Percentiles rank a stretch among this genome's conserved stretches.
phyloP scores from a whole-genome alignment of 179 eudicot genomes.

The Drosera spatulata region DNA sequence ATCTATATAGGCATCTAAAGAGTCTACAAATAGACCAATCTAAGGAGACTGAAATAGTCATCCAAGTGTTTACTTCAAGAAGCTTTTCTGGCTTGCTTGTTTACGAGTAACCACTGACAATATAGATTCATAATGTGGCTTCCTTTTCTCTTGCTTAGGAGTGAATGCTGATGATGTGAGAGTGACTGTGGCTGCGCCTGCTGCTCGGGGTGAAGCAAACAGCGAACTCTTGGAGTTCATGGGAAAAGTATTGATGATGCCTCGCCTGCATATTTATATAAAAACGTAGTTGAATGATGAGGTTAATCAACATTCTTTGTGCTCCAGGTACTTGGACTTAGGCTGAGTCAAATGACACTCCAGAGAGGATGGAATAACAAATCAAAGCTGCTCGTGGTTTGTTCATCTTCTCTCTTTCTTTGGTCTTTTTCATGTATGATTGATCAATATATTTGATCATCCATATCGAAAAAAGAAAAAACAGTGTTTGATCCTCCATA shows the following conservation, averaged over 20 bases:
- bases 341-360: conserved; percentile 97
- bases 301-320: conserved; percentile 5
- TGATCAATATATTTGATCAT: too few species aligned
- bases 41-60: too few species aligned
- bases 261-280: neutral
- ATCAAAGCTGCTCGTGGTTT: conserved; percentile 97
- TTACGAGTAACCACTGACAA: neutral
- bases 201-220: conserved; percentile 97
- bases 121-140: neutral
- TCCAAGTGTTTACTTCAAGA: too few species aligned
- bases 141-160: conserved; percentile 30
- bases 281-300: neutral
- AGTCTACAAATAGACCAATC: too few species aligned
- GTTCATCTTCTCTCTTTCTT: conserved; percentile 9
- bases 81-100: too few species aligned
- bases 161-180: conserved; percentile 99
- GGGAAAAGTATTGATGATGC: conserved; percentile 52
- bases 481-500: too few species aligned
- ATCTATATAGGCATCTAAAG: too few species aligned
- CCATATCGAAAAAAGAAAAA: too few species aligned
- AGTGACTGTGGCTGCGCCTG: conserved; percentile 92
- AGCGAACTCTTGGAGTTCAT: conserved; percentile 85
- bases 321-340: conserved; percentile 73
- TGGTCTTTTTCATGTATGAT: neutral
- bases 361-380: conserved; percentile 99